A percentile compares a stretch with the other conserved stretches of the same genome.
Conservation (phyloP, 805 yeast species). For the Candida vartiovaarae region DNA sequence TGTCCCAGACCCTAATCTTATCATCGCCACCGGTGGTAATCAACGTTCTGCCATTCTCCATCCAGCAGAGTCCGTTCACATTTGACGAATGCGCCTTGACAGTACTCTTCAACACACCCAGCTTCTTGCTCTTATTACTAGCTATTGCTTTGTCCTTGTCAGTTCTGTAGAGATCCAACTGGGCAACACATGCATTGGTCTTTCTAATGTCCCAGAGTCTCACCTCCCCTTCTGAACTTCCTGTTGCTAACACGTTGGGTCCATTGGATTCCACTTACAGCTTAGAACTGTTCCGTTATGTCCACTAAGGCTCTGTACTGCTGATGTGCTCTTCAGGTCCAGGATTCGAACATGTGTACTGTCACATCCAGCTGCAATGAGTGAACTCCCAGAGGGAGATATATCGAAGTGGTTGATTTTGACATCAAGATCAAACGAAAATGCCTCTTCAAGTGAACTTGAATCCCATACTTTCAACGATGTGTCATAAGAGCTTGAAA, state of each 20-base stretch:
- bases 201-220: constrained; percentile 82
- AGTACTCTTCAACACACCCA: constrained; percentile 15
- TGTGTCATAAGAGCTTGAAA: constrained; percentile 75
- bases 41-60: constrained; percentile 53
- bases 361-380: constrained; percentile 67
- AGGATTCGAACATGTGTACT: constrained; percentile 61
- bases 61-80: constrained; percentile 78
- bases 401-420: constrained; percentile 65
- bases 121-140: constrained; percentile 16
- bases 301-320: constrained; percentile 65
- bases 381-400: constrained; percentile 35
- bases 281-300: constrained; percentile 45
- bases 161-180: constrained; percentile 51
- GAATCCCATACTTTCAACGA: constrained; percentile 81
- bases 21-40: constrained; percentile 76
- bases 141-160: constrained; percentile 19
- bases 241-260: constrained; percentile 60
- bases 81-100: constrained; percentile 66
- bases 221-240: constrained; percentile 76
- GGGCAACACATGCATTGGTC: constrained; percentile 53
- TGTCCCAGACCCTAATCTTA: constrained; percentile 72
- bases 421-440: constrained; percentile 53
- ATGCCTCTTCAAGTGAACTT: constrained; percentile 53
- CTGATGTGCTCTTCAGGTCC: constrained; percentile 67
- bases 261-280: constrained; percentile 70